Base-by-base conservation (phyloP, 179 eudicot species). In the Gypsophila paniculata region DNA sequence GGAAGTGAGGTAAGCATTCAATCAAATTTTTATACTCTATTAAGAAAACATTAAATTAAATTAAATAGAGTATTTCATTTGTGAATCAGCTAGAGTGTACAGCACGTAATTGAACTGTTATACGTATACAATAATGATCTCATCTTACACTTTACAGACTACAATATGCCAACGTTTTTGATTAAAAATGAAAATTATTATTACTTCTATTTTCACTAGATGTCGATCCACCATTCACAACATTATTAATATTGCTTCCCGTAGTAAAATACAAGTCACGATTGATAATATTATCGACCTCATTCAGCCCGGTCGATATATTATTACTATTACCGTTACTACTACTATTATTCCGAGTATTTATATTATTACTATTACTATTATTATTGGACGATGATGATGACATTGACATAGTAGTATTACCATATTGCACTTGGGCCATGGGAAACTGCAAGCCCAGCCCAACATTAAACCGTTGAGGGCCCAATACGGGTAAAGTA, bases 141-240 rank as follows among this genome's bases (percentile, higher is more conserved):
- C 46, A 9, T 6, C 6, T 42, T 42, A 42, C 46, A 42, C 8
- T 42, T 2, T 42, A 42, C 46, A 42, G 6, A 42, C 11, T 42
- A 9, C 46, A 2, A 48, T 23, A 26, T 49, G 36, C 2, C 32
- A 21, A 34, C 8, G 22, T 53, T 13, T 0, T 7, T 1, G 15
- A 54, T 55, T 69, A 74, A 71, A 65, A 79, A 8, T 71, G 73
- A 23, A 65, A 79, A 39, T 51, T 68, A 18, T 44, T 46, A 42
- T 32, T 61, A 69, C 78, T 67, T 62, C 73, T 66, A 60, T 75
- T 79, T 66, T 75, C 78, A 67, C 61, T 79, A 14, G 78, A 66
- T 6, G 75, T 26, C 13, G 82, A 75, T 11, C 78, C 72, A 25
- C 75, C 75, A 57, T 67, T 74, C 64, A 69, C 26, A 29, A 70